Percentiles rank a stretch among this genome's conserved stretches.
Conservation (phyloP, 2,329 filamentous ascomycete genomes). For the Sporothrix luriei region DNA sequence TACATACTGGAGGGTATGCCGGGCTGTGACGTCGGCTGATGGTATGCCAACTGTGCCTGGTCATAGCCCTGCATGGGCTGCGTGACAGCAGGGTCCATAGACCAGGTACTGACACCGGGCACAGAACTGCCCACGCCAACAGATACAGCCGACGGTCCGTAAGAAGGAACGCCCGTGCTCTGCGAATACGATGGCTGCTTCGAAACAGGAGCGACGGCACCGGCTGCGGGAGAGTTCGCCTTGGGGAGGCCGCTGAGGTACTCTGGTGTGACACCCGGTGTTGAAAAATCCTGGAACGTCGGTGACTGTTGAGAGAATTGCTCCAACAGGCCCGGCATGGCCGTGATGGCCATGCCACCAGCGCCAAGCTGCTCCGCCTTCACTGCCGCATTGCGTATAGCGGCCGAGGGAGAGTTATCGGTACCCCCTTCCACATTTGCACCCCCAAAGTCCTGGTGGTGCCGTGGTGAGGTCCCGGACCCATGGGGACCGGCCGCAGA, state of each 20-base stretch:
- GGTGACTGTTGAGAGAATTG: conserved; percentile 42
- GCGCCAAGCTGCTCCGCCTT: conserved; percentile 20
- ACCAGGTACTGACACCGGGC: conserved; percentile 32
- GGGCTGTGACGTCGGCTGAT: conserved; percentile 5
- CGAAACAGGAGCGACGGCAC: neutral
- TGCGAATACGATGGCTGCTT: conserved; percentile 12
- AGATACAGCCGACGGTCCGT: neutral
- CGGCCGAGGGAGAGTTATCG: conserved; percentile 33
- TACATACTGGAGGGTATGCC: conserved; percentile 39
- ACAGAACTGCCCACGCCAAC: neutral
- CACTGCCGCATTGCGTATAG: conserved; percentile 19
- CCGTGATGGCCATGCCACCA: neutral
- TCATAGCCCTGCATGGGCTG: conserved; percentile 27
- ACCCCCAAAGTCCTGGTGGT: neutral
- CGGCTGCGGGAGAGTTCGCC: neutral
- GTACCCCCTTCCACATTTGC: conserved; percentile 37
- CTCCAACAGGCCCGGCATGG: conserved; percentile 32
- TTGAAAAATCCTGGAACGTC: conserved; percentile 38
- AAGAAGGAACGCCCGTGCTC: neutral
- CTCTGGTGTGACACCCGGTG: conserved; percentile 25
- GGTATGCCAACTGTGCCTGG: conserved; percentile 18
- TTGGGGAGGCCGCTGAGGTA: conserved; percentile 23
- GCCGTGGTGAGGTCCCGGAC: neutral
- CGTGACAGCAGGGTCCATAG: conserved; percentile 14
- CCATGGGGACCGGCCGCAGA: neutral